Percentiles rank a stretch among this genome's conserved stretches.
Conservation (phyloP, 2,329 filamentous ascomycete species). For the Sclerotinia glacialis region DNA sequence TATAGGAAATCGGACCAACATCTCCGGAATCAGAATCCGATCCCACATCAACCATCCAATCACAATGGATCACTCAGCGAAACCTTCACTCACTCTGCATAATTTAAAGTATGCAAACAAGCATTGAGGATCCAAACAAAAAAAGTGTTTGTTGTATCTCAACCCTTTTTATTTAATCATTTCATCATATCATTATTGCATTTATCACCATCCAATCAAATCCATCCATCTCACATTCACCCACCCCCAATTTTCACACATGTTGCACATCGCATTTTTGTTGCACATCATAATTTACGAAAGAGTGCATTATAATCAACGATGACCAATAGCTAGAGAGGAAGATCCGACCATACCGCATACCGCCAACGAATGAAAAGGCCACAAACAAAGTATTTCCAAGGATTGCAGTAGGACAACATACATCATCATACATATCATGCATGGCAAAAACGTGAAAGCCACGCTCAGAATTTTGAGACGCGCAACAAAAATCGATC, state of each 20-base stretch:
- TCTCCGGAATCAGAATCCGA: constrained; percentile 25
- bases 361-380: not conserved
- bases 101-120: no score
- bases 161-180: no score
- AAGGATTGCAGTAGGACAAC: not conserved
- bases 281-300: constrained; percentile 9
- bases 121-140: no score
- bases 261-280: constrained; percentile 22
- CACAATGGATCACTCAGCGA: no score
- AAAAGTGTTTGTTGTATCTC: not conserved
- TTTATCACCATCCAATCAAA: not conserved
- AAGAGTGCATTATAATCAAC: no score
- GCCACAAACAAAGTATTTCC: not conserved
- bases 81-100: not conserved
- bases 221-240: not conserved
- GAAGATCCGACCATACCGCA: not conserved
- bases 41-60: not conserved
- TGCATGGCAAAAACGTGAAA: constrained; percentile 24
- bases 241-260: not conserved
- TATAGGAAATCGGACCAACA: constrained; percentile 24
- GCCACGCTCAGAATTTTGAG: constrained; percentile 19
- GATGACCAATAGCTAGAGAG: not conserved
- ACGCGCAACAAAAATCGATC: constrained; percentile 19
- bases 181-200: no score
- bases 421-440: not conserved